Evolutionary conservation across 2,329 filamentous ascomycete species (phyloP).

Genomic region (Botrytis elliptica): DNA sequence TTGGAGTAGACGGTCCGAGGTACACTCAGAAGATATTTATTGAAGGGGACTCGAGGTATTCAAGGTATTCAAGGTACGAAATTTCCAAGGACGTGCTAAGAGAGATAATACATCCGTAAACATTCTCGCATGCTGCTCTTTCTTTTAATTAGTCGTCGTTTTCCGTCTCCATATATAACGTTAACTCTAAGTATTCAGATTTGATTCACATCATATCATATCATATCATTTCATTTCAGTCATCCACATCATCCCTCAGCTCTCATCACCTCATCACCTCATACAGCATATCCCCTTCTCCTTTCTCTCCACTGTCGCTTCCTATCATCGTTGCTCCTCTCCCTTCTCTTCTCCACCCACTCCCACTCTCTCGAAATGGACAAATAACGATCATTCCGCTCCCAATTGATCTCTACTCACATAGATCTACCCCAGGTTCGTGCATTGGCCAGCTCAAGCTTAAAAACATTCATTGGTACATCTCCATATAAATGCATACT

Average conservation of each 20-base stretch:
- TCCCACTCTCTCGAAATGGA: neutral
- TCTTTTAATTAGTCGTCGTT: conserved; percentile 8
- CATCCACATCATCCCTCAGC: neutral
- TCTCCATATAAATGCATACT: conserved; percentile 9
- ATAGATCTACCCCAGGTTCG: conserved; percentile 16
- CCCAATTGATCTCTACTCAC: neutral
- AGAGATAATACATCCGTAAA: neutral
- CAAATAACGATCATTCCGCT: conserved; percentile 2
- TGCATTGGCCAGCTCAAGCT: conserved; percentile 9
- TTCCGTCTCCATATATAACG: conserved; percentile 1
- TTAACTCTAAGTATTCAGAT: neutral
- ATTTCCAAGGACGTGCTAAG: neutral
- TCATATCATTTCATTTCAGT: neutral
- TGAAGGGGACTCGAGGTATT: too few relatives aligned
- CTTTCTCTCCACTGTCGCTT: neutral
- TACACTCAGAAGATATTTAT: neutral
- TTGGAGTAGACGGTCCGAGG: neutral
- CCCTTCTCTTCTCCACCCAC: neutral
- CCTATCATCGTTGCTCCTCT: neutral
- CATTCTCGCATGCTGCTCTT: neutral
- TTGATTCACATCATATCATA: neutral
- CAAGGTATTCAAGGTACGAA: neutral
- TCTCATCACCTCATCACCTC: neutral
- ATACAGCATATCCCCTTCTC: neutral
- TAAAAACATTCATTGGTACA: neutral